Evolutionary conservation across 768 basidiomycete genomes (phyloP).

Genomic region (Rickenella mellea): DNA sequence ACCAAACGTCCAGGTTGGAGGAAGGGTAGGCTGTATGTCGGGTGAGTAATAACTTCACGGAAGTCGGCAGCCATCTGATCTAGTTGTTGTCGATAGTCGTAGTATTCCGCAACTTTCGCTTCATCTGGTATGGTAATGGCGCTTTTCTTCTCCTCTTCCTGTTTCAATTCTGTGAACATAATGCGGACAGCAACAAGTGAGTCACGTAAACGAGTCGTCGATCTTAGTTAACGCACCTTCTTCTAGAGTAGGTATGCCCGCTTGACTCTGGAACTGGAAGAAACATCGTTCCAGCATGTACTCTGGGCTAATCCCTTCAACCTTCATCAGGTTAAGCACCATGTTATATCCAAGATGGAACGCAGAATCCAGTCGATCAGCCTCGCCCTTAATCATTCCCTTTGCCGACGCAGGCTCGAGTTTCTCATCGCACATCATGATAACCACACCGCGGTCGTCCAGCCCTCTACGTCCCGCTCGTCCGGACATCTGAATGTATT

Average conservation of each 20-base stretch:
- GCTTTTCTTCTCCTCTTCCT: conserved; percentile 58
- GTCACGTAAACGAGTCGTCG: not conserved
- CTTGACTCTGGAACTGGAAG: conserved; percentile 95
- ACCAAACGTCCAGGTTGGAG: conserved; percentile 89
- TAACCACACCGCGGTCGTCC: conserved; percentile 97
- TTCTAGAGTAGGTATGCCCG: conserved; percentile 79
- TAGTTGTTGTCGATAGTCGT: conserved; percentile 86
- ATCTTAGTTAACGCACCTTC: conserved; percentile 59
- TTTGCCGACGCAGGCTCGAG: conserved; percentile 88
- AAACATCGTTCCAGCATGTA: conserved; percentile 97
- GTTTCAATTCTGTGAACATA: conserved; percentile 53
- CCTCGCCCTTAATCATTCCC: conserved; percentile 96
- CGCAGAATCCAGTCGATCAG: conserved; percentile 92
- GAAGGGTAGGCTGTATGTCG: conserved; percentile 90
- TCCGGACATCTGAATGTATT: conserved; percentile 99
- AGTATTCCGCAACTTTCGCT: conserved; percentile 77
- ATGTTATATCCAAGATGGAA: conserved; percentile 99
- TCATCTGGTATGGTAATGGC: conserved; percentile 77
- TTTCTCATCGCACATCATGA: conserved; percentile 99
- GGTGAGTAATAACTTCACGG: conserved; percentile 87
- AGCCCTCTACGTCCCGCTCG: conserved; percentile 94
- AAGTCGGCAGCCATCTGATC: conserved; percentile 86
- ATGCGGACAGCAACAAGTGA: not conserved
- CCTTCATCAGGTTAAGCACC: conserved; percentile 96
- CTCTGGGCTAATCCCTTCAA: conserved; percentile 96